A percentile compares a stretch with the other conserved stretches of the same genome.
These are phyloP conservation scores for Prunus campanulata DNA, from an alignment of 306 rosid genomes.

Conservation along the genomic window DNA sequence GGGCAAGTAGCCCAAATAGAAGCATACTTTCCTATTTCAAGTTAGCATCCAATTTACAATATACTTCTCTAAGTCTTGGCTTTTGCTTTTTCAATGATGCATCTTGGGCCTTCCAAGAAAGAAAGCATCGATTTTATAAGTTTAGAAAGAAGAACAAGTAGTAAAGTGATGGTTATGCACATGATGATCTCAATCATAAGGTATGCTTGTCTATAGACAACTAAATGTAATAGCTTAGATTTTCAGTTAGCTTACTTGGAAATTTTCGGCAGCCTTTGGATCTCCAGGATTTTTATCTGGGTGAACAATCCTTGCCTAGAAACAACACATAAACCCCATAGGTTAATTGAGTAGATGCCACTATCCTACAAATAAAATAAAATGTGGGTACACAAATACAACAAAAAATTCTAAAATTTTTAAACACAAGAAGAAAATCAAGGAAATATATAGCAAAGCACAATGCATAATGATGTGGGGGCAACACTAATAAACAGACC, in stretches of 20 bases:
- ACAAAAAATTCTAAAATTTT: background rate
- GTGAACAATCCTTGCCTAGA: constrained; percentile 88
- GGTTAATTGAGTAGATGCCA: background rate
- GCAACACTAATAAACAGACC: background rate
- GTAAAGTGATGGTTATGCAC: background rate
- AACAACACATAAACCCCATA: constrained; percentile 8
- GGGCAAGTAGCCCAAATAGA: background rate
- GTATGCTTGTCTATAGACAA: background rate
- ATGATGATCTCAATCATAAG: background rate
- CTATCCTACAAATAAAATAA: background rate
- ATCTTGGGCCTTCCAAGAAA: background rate
- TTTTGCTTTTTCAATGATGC: constrained; percentile 4
- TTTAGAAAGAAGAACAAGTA: background rate
- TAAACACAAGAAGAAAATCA: background rate
- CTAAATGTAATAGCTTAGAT: background rate
- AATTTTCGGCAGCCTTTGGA: constrained; percentile 83
- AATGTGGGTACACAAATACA: background rate
- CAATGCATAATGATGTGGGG: background rate
- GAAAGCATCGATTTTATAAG: background rate
- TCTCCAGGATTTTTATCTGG: constrained; percentile 97
- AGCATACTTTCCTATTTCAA: background rate
- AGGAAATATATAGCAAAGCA: background rate
- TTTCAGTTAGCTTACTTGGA: constrained; percentile 57
- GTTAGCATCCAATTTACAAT: background rate
- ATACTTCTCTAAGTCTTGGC: background rate